phyloP scores from a whole-genome alignment of 345 rosid species.

The Linum tenue region DNA sequence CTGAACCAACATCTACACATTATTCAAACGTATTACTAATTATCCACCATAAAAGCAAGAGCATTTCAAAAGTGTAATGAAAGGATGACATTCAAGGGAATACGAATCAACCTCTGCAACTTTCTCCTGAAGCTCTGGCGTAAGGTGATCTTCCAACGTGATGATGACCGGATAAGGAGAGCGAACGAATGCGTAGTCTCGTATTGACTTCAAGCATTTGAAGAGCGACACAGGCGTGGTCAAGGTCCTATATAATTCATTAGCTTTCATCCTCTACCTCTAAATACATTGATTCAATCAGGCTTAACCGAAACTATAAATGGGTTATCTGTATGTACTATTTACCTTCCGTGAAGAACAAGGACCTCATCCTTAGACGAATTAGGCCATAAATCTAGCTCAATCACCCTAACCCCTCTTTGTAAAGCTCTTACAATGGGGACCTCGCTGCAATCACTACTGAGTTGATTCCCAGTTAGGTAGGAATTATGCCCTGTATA shows the following conservation, averaged over 20 bases:
- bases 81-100: not conserved
- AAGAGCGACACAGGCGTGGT: slow-evolving; percentile 6
- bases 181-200: slow-evolving; percentile 5
- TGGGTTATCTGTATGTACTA: too few relatives aligned
- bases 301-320: too few relatives aligned
- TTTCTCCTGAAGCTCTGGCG: slow-evolving; percentile 9
- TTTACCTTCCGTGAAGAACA: slow-evolving; percentile 10
- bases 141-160: slow-evolving; percentile 8
- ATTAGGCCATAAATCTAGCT: slow-evolving; percentile 7
- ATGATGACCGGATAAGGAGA: slow-evolving; percentile 9
- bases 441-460: slow-evolving; percentile 11
- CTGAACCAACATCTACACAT: not conserved
- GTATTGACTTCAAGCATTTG: slow-evolving; percentile 7
- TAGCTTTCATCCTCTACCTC: not conserved
- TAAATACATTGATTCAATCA: too few relatives aligned
- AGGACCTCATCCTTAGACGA: not conserved
- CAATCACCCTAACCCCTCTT: slow-evolving; percentile 7
- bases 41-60: not conserved
- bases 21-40: not conserved
- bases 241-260: not conserved
- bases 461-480: slow-evolving; percentile 8
- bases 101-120: slow-evolving; percentile 7
- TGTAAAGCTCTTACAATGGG: slow-evolving; percentile 6
- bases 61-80: not conserved
- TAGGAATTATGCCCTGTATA: slow-evolving; percentile 9